Conservation (phyloP, 2,329 filamentous ascomycete species). For the Aspergillus fructus region DNA sequence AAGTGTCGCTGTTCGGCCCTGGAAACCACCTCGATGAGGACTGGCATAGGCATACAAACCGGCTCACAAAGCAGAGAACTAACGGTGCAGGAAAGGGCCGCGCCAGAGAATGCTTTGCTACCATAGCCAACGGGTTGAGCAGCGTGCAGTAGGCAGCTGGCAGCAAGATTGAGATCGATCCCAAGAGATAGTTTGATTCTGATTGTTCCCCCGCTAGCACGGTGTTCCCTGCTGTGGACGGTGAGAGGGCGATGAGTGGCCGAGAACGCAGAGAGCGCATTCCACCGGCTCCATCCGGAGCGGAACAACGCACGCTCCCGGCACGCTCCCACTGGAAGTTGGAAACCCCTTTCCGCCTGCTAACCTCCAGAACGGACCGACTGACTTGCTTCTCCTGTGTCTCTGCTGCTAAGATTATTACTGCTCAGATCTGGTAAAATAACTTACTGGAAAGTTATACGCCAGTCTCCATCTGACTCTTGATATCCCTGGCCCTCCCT, state of each 20-base stretch:
- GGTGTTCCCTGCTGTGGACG: neutral
- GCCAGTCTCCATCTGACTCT: constrained; percentile 11
- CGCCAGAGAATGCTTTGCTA: neutral
- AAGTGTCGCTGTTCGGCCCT: neutral
- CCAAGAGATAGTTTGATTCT: constrained; percentile 2
- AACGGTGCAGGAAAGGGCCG: neutral
- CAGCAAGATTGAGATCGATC: neutral
- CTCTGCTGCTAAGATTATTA: constrained; percentile 18
- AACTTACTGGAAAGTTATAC: constrained; percentile 19
- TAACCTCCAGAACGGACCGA: constrained; percentile 12
- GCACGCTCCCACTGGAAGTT: neutral
- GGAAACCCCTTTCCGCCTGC: constrained; percentile 11
- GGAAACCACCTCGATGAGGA: neutral
- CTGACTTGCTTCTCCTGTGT: constrained; percentile 21
- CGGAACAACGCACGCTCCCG: constrained; percentile 7
- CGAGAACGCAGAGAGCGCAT: constrained; percentile 7
- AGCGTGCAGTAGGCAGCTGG: neutral
- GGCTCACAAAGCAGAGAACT: constrained; percentile 1
- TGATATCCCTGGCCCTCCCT: constrained; percentile 8
- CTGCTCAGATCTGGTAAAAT: constrained; percentile 18
- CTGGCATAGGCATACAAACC: neutral
- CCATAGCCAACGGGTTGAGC: neutral
- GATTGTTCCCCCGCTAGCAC: constrained; percentile 11
- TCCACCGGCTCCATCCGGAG: constrained; percentile 12
- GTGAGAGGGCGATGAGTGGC: constrained; percentile 2